These are phyloP conservation scores for Vickermania spadyakhi DNA, from an alignment of 208 protist species.

Conservation along the genomic window DNA sequence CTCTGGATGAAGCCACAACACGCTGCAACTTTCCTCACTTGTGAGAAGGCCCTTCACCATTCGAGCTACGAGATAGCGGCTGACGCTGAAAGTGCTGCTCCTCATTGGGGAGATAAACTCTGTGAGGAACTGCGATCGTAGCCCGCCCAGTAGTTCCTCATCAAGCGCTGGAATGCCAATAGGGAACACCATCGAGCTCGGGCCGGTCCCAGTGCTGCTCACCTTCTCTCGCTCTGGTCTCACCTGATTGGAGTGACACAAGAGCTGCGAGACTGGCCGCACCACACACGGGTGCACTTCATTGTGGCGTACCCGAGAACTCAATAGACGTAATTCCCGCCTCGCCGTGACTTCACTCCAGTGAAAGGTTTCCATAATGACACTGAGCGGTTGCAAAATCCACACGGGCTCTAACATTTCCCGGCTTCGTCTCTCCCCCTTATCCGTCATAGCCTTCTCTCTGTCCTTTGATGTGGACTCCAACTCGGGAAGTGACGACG, in stretches of 20 bases:
- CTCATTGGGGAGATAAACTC: neutral
- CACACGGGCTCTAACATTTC: too few relatives aligned
- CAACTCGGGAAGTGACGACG: too few relatives aligned
- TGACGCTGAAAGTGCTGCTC: neutral
- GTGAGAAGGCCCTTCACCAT: neutral
- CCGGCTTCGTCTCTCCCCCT: too few relatives aligned
- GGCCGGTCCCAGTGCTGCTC: neutral
- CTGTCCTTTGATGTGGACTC: too few relatives aligned
- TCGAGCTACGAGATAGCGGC: neutral
- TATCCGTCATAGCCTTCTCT: too few relatives aligned
- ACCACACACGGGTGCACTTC: neutral
- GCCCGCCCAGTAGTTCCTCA: slow-evolving; percentile 2
- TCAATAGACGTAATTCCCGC: neutral
- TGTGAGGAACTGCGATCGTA: neutral
- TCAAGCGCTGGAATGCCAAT: slow-evolving; percentile 1
- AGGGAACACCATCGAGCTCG: neutral
- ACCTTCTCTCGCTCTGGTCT: too few relatives aligned
- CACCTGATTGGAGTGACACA: too few relatives aligned
- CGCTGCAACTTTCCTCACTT: neutral
- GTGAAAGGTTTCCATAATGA: neutral
- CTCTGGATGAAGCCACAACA: neutral
- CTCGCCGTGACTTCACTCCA: neutral
- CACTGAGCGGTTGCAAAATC: neutral
- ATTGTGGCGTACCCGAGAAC: too few relatives aligned
- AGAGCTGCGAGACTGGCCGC: too few relatives aligned